phyloP scores from a whole-genome alignment of 2,329 filamentous ascomycete genomes.

The Trichoderma sp. region DNA sequence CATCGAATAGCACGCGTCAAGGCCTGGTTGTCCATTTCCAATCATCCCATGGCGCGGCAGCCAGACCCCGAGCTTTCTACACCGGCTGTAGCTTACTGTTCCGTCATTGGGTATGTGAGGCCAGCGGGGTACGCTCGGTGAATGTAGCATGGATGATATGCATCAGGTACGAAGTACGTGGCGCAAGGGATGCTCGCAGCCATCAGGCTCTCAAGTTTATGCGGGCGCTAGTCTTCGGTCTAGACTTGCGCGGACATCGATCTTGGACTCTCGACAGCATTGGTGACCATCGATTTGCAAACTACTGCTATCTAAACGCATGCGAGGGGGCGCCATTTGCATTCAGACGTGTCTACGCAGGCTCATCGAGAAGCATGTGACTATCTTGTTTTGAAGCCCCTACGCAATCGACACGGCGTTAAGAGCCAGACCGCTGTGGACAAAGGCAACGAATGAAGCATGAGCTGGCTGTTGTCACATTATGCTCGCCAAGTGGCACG shows the following conservation, averaged over 20 bases:
- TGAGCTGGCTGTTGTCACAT: background rate
- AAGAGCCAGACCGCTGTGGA: background rate
- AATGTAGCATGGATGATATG: constrained; percentile 19
- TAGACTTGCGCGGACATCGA: constrained; percentile 12
- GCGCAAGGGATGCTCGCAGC: constrained; percentile 2
- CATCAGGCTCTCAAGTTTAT: constrained; percentile 13
- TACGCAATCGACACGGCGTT: background rate
- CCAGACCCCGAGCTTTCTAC: constrained; percentile 9
- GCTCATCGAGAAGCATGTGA: constrained; percentile 10
- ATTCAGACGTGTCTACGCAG: background rate
- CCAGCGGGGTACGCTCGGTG: constrained; percentile 19
- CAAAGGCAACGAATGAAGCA: background rate
- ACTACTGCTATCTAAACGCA: constrained; percentile 1
- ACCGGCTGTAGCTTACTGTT: constrained; percentile 21
- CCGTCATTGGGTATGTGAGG: constrained; percentile 11
- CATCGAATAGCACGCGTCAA: constrained; percentile 6
- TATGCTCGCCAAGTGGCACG: constrained; percentile 17
- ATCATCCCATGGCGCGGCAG: constrained; percentile 8
- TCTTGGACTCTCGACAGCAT: background rate
- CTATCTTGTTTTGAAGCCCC: background rate
- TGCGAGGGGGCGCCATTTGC: constrained; percentile 8
- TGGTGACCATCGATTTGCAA: background rate
- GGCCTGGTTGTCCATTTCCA: background rate
- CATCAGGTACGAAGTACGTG: constrained; percentile 19
- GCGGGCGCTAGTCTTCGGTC: constrained; percentile 12